Conservation (phyloP, 805 yeast genomes). For the Yamadazyma nakazawae region DNA sequence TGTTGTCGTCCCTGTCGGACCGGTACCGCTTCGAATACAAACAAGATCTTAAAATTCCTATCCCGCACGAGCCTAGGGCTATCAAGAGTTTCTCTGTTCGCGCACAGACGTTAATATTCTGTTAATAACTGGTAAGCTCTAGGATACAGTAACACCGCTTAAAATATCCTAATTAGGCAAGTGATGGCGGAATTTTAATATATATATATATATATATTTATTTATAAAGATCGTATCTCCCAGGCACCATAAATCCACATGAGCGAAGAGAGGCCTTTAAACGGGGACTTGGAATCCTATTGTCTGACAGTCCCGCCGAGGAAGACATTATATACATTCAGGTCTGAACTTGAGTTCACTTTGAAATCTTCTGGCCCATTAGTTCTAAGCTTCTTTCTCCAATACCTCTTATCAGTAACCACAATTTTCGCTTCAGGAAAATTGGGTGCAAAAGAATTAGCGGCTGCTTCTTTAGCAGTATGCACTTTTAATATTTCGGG, state of each 20-base stretch:
- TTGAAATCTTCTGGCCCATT: constrained; percentile 53
- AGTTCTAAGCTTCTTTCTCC: constrained; percentile 65
- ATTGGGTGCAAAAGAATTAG: constrained; percentile 70
- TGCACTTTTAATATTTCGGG: constrained; percentile 78
- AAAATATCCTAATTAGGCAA: background rate
- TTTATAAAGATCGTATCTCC: too few relatives aligned
- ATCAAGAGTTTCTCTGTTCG: constrained; percentile 8
- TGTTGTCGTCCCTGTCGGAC: constrained; percentile 1
- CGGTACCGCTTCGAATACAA: constrained; percentile 1
- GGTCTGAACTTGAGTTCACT: constrained; percentile 17
- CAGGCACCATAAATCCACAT: background rate
- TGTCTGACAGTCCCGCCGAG: background rate
- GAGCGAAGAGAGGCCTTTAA: constrained; percentile 14
- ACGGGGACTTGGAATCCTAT: constrained; percentile 12
- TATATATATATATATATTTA: too few relatives aligned
- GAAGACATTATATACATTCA: background rate
- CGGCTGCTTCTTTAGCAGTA: constrained; percentile 76
- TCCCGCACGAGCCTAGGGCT: background rate
- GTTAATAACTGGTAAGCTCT: too few relatives aligned
- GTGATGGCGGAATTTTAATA: background rate
- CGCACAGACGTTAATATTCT: constrained; percentile 5
- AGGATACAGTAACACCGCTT: background rate
- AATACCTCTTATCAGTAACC: constrained; percentile 66
- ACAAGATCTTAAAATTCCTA: background rate
- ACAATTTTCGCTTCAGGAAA: constrained; percentile 78